phyloP scores from a whole-genome alignment of 306 rosid genomes.

The Inga leiocalycina region DNA sequence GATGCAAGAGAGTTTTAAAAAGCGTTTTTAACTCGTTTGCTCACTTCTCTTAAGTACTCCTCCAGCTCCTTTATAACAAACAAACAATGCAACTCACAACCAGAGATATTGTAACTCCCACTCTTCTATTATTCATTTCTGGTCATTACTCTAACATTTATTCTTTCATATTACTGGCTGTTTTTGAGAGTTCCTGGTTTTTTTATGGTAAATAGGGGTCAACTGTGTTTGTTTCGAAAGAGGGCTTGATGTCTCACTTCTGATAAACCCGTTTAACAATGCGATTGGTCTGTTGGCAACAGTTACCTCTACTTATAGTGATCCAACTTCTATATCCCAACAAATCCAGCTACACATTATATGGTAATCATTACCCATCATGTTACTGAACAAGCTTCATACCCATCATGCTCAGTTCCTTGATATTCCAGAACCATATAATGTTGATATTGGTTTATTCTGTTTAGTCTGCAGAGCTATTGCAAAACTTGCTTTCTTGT shows the following conservation, averaged over 20 bases:
- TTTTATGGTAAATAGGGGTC: conserved; percentile 13
- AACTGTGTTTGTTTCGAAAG: conserved; percentile 10
- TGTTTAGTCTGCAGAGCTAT: neutral
- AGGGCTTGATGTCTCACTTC: conserved; percentile 4
- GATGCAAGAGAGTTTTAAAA: conserved; percentile 28
- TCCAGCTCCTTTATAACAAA: neutral
- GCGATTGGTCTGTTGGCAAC: conserved; percentile 58
- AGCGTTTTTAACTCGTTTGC: neutral
- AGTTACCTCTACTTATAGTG: conserved; percentile 53
- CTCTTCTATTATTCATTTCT: neutral
- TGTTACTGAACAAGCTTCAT: conserved; percentile 9
- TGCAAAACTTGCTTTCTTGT: neutral
- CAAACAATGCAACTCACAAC: conserved; percentile 33
- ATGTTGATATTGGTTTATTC: neutral
- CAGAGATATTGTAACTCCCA: conserved; percentile 31
- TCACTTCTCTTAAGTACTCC: neutral
- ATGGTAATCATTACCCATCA: conserved; percentile 41
- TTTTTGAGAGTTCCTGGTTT: conserved; percentile 13
- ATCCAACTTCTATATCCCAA: conserved; percentile 51
- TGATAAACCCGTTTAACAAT: conserved; percentile 42
- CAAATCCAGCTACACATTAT: conserved; percentile 44
- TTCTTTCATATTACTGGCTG: neutral
- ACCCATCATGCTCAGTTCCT: neutral
- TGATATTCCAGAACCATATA: neutral
- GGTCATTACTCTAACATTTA: conserved; percentile 4